Evolutionary conservation across 2,329 filamentous ascomycete species (phyloP).

Genomic region (Xylariales sp.): DNA sequence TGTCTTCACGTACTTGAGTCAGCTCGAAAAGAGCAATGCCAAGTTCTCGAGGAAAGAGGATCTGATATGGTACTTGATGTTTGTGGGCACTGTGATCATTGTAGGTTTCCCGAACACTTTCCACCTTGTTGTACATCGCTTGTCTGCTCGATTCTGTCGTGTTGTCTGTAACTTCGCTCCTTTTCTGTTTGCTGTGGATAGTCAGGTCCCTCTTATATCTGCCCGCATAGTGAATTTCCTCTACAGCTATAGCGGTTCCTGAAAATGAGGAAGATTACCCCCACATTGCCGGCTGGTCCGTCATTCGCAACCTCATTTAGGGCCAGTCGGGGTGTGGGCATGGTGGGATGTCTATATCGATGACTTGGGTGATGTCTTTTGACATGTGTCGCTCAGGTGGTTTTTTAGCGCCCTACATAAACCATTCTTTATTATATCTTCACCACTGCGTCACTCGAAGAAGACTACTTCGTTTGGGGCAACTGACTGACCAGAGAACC

Average conservation of each 20-base stretch:
- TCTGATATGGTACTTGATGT: constrained; percentile 74
- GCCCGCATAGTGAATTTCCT: constrained; percentile 64
- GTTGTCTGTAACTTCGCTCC: too few species aligned
- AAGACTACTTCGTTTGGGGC: too few species aligned
- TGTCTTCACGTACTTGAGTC: constrained; percentile 72
- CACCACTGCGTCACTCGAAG: too few species aligned
- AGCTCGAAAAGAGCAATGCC: constrained; percentile 66
- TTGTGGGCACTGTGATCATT: constrained; percentile 66
- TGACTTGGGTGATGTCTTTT: constrained; percentile 56
- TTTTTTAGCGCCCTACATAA: constrained; percentile 61
- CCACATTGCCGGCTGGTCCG: constrained; percentile 53
- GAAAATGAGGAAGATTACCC: constrained; percentile 78
- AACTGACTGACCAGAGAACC: constrained; percentile 19
- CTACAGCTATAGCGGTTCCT: constrained; percentile 79
- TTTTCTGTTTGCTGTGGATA: constrained; percentile 8
- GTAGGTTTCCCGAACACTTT: constrained; percentile 54
- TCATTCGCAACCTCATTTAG: constrained; percentile 62
- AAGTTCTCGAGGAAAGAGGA: constrained; percentile 74
- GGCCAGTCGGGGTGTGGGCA: constrained; percentile 63
- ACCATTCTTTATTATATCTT: constrained; percentile 14
- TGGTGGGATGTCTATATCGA: constrained; percentile 73
- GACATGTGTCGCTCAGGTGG: constrained; percentile 51
- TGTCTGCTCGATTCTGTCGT: not conserved
- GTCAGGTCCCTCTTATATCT: constrained; percentile 58
- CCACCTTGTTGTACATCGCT: constrained; percentile 33